Percentiles rank a stretch among this genome's conserved stretches.
These are phyloP conservation scores for Kurtzmaniella quercitrusa DNA, from an alignment of 1,139 yeast species.

Conservation along the genomic window DNA sequence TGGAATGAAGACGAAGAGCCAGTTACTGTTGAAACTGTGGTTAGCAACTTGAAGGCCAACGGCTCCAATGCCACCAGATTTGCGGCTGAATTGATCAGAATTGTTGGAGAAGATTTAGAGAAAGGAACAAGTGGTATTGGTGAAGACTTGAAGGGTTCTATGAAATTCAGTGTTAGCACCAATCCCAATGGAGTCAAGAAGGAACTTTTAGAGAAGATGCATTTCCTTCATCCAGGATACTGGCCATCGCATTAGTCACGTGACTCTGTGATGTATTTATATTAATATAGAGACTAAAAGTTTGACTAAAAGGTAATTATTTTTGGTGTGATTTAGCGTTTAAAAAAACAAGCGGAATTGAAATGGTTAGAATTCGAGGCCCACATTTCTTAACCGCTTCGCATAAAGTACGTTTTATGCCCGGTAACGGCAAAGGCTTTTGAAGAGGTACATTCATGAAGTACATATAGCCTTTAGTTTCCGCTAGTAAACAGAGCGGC, in stretches of 20 bases:
- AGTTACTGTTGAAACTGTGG: slow-evolving; percentile 94
- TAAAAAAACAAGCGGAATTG: too few species aligned
- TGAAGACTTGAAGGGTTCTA: slow-evolving; percentile 64
- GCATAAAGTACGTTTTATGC: too few species aligned
- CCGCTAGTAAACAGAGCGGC: too few species aligned
- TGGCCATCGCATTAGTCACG: slow-evolving; percentile 45
- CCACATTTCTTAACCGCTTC: too few species aligned
- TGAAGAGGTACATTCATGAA: too few species aligned
- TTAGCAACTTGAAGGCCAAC: slow-evolving; percentile 85
- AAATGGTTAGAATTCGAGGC: too few species aligned
- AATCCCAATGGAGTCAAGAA: slow-evolving; percentile 70
- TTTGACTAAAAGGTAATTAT: too few species aligned
- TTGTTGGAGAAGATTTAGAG: slow-evolving; percentile 58
- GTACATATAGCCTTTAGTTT: too few species aligned
- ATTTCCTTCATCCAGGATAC: slow-evolving; percentile 88
- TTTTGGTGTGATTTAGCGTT: too few species aligned
- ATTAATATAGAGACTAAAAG: too few species aligned
- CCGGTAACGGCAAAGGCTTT: too few species aligned
- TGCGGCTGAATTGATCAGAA: slow-evolving; percentile 65
- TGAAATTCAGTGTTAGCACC: slow-evolving; percentile 81
- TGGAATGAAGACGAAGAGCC: slow-evolving; percentile 96
- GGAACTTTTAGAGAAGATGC: slow-evolving; percentile 74
- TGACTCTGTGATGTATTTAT: slow-evolving; percentile 6
- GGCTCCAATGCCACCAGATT: slow-evolving; percentile 78
- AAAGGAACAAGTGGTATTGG: slow-evolving; percentile 56